phyloP scores from a whole-genome alignment of 345 rosid genomes.

The Pelargonium nanum region DNA sequence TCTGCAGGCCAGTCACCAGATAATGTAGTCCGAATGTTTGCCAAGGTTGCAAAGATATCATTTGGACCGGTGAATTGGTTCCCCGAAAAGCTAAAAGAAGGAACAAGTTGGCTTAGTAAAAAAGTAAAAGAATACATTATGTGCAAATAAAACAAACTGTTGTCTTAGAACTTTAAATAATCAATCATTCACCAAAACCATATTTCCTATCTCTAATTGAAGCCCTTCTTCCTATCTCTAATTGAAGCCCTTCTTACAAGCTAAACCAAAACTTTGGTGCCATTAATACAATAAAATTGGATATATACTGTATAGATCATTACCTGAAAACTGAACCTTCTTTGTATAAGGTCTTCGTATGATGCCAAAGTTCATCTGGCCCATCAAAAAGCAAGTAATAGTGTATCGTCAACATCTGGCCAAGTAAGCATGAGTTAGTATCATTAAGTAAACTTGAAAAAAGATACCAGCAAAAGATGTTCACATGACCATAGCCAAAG shows the following conservation, averaged over 20 bases:
- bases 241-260: not conserved
- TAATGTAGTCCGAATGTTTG: conserved; percentile 59
- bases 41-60: conserved; percentile 43
- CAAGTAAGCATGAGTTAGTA: conserved; percentile 7
- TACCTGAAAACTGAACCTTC: conserved; percentile 74
- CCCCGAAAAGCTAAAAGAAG: conserved; percentile 44
- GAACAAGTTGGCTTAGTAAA: not conserved
- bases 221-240: not conserved
- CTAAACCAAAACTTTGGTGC: not conserved
- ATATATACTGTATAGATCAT: not conserved
- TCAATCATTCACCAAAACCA: conserved; percentile 3
- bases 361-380: conserved; percentile 71
- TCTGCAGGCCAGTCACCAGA: conserved; percentile 77
- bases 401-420: conserved; percentile 88
- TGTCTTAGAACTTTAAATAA: not conserved
- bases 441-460: not conserved
- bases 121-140: not conserved
- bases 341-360: conserved; percentile 49
- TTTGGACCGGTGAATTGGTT: conserved; percentile 44
- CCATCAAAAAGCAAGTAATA: conserved; percentile 91
- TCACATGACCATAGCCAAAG: not conserved
- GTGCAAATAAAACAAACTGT: not conserved
- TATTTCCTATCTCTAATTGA: not conserved
- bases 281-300: not conserved
- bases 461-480: too few species aligned